These are phyloP conservation scores for Alloteropsis semialata DNA, from an alignment of 176 grass and related monocot species.

Conservation along the genomic window DNA sequence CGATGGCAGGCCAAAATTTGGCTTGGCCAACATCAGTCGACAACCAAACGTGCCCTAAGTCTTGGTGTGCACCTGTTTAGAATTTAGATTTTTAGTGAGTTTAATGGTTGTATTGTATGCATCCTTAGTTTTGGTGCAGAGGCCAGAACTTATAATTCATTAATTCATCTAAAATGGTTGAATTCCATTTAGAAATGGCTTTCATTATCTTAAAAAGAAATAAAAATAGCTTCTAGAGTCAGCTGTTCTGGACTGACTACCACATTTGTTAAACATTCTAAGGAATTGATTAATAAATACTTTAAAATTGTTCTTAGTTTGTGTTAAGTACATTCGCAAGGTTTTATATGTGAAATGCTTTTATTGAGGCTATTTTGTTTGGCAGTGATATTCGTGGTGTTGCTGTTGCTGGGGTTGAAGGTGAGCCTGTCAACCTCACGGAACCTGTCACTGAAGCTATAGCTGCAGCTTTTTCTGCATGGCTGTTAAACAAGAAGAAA, in stretches of 20 bases:
- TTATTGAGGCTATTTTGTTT: slow-evolving; percentile 22
- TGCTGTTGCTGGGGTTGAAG: slow-evolving; percentile 87
- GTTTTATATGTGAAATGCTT: not conserved
- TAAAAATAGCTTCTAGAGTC: no score
- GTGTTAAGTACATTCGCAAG: not conserved
- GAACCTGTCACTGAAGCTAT: slow-evolving; percentile 83
- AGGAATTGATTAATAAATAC: not conserved
- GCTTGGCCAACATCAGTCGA: no score
- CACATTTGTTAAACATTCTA: not conserved
- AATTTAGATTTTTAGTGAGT: no score
- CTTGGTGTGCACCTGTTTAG: not conserved
- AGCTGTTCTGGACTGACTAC: no score
- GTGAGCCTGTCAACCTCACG: slow-evolving; percentile 71
- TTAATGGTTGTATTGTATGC: not conserved
- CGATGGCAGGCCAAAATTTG: no score
- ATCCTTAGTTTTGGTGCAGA: not conserved
- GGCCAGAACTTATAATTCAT: not conserved
- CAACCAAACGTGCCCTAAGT: no score
- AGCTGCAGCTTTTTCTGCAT: slow-evolving; percentile 79
- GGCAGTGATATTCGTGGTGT: slow-evolving; percentile 95
- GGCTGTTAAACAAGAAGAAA: slow-evolving; percentile 89
- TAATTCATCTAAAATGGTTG: not conserved
- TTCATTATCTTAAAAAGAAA: no score
- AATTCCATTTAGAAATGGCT: no score
- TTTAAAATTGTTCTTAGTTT: not conserved